Evolutionary conservation across 306 rosid genomes (phyloP), one percentile per base, ranked within the genome.

Genomic region (Cotoneaster glaucophyllus): DNA sequence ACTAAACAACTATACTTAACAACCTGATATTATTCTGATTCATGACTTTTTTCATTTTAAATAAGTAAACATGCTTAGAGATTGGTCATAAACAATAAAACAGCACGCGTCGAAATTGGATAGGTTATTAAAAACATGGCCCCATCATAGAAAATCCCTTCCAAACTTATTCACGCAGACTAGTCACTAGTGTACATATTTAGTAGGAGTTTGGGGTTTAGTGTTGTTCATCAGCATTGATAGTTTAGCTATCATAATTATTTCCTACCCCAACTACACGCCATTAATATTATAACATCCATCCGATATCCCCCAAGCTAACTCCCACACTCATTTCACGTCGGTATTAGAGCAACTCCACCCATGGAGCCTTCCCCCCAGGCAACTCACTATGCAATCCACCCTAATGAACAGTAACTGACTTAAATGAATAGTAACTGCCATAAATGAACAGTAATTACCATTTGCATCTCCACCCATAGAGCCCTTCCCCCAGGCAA

Each of bases 251-350:
- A 83, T 82, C 94, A 93, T 73, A 88, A 78, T 86, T 81, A 78
- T 86, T 81, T 82, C 94, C 96, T 73, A 89, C 94, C 88, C 86
- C 96, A 88, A 91, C 97, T 29, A 74, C 66, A 77, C 77, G 19
- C 71, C 85, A 83, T 91, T 80, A 91, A 75, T 82, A 59, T 75
- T 81, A 52, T 65, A 56, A 21, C 54, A 48, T 15, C 21, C 62
- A 64, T 69, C 56, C 50, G 37, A 66, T 77, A 71, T 64, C 88
- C 74, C 70, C 71, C 79, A n/a, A 83, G 57, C 76, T 63, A 69
- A 54, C 58, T 58, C 76, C 77, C 52, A 39, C 57, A 8, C 4
- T 63, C 32, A 65, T 45, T 41, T 65, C 25, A 21, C 74, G 7
- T 39, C 68, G 43, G 8, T 59, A 73, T 67, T 45, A n/a, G n/a